Evolutionary conservation across 2,329 filamentous ascomycete species (phyloP).

Genomic region (Fusarium sp.): DNA sequence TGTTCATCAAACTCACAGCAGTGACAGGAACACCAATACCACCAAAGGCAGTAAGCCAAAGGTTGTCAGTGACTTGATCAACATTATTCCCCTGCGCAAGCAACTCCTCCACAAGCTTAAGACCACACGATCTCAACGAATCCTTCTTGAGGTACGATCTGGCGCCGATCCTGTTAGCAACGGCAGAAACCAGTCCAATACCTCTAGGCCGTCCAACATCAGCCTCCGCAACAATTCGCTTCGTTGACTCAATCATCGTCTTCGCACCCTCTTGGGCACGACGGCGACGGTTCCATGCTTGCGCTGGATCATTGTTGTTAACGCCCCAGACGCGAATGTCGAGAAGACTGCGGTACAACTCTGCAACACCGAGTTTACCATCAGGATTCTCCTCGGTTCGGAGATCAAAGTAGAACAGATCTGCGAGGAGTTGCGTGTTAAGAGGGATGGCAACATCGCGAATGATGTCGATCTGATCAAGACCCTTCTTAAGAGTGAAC

Average conservation of each 20-base stretch:
- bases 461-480: slow-evolving; percentile 57
- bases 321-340: slow-evolving; percentile 60
- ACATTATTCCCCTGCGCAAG: slow-evolving; percentile 48
- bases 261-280: slow-evolving; percentile 55
- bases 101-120: slow-evolving; percentile 54
- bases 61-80: slow-evolving; percentile 51
- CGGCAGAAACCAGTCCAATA: slow-evolving; percentile 46
- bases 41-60: slow-evolving; percentile 56
- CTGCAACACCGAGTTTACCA: slow-evolving; percentile 56
- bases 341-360: slow-evolving; percentile 57
- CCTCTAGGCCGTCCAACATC: slow-evolving; percentile 48
- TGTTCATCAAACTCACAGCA: slow-evolving; percentile 44
- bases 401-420: slow-evolving; percentile 69
- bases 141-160: slow-evolving; percentile 49
- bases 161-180: slow-evolving; percentile 46
- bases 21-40: slow-evolving; percentile 55
- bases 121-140: slow-evolving; percentile 55
- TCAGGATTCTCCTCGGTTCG: slow-evolving; percentile 65
- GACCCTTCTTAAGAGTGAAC: slow-evolving; percentile 51
- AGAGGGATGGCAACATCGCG: slow-evolving; percentile 69
- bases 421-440: slow-evolving; percentile 65
- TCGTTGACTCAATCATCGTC: slow-evolving; percentile 53
- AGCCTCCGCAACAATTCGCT: slow-evolving; percentile 55
- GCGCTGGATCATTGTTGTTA: slow-evolving; percentile 60
- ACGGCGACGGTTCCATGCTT: slow-evolving; percentile 59